Percentiles rank a stretch among this genome's conserved stretches.
phyloP scores from a whole-genome alignment of 345 rosid genomes.

The Citrus australasica region DNA sequence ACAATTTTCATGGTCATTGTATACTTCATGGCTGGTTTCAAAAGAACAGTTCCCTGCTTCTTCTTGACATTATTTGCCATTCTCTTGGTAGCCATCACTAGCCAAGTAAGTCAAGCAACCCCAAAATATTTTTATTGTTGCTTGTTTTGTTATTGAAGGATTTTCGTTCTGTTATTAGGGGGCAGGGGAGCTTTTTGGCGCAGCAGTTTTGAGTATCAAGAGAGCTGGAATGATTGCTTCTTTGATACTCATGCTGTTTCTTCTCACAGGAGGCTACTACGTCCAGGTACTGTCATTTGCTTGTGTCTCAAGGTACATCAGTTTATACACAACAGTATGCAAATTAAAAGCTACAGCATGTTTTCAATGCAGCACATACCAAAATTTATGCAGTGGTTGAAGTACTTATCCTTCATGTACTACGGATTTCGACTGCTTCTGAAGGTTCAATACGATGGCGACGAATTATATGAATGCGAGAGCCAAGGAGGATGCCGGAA shows the following conservation, averaged over 20 bases:
- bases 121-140: neutral
- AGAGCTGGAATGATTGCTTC: slow-evolving; percentile 94
- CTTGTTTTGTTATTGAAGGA: neutral
- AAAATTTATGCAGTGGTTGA: slow-evolving; percentile 69
- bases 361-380: slow-evolving; percentile 74
- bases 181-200: slow-evolving; percentile 90
- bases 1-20: slow-evolving; percentile 76
- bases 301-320: neutral
- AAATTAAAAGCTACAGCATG: neutral
- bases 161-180: slow-evolving; percentile 37
- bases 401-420: slow-evolving; percentile 76
- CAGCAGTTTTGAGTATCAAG: slow-evolving; percentile 81
- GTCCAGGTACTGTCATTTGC: slow-evolving; percentile 57
- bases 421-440: slow-evolving; percentile 83
- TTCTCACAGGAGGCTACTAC: slow-evolving; percentile 96
- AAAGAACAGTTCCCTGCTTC: slow-evolving; percentile 86
- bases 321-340: neutral
- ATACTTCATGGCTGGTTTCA: slow-evolving; percentile 96
- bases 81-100: slow-evolving; percentile 70
- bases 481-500: slow-evolving; percentile 73
- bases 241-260: slow-evolving; percentile 76
- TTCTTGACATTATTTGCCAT: slow-evolving; percentile 61
- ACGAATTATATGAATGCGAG: slow-evolving; percentile 65
- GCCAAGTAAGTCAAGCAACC: slow-evolving; percentile 60
- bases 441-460: slow-evolving; percentile 79